Conservation (phyloP, 2,329 filamentous ascomycete species). For the Proliferodiscus dingleyae region DNA sequence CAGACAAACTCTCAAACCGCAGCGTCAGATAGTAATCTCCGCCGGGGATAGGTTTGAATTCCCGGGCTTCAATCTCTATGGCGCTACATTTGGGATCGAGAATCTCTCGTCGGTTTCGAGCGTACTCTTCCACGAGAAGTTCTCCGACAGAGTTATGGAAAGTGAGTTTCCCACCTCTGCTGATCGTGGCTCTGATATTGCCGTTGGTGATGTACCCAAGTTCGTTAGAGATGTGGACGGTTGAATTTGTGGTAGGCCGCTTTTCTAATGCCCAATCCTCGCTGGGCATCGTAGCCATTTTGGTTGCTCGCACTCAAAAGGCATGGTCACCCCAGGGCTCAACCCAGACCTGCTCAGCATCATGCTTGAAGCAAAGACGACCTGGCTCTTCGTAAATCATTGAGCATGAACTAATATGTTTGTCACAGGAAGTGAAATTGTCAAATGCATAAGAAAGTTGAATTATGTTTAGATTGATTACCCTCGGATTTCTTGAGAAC, state of each 20-base stretch:
- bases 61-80: conserved; percentile 44
- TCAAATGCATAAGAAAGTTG: no score
- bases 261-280: conserved; percentile 38
- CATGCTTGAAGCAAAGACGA: conserved; percentile 30
- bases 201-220: conserved; percentile 41
- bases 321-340: conserved; percentile 46
- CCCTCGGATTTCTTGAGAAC: no score
- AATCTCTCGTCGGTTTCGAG: conserved; percentile 42
- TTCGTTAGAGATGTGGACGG: not conserved
- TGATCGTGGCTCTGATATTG: conserved; percentile 42
- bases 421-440: no score
- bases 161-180: conserved; percentile 43
- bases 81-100: conserved; percentile 47
- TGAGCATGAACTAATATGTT: no score
- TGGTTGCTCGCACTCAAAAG: conserved; percentile 43
- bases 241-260: not conserved
- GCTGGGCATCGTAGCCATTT: conserved; percentile 33
- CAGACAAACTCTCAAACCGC: conserved; percentile 51
- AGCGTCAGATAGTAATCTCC: conserved; percentile 52
- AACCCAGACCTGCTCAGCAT: conserved; percentile 44
- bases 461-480: no score
- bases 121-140: conserved; percentile 46
- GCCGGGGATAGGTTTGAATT: conserved; percentile 44
- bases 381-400: conserved; percentile 26
- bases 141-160: conserved; percentile 40